These are phyloP conservation scores for Cladosporium sphaerospermum DNA, from an alignment of 2,329 filamentous ascomycete species.

Conservation along the genomic window DNA sequence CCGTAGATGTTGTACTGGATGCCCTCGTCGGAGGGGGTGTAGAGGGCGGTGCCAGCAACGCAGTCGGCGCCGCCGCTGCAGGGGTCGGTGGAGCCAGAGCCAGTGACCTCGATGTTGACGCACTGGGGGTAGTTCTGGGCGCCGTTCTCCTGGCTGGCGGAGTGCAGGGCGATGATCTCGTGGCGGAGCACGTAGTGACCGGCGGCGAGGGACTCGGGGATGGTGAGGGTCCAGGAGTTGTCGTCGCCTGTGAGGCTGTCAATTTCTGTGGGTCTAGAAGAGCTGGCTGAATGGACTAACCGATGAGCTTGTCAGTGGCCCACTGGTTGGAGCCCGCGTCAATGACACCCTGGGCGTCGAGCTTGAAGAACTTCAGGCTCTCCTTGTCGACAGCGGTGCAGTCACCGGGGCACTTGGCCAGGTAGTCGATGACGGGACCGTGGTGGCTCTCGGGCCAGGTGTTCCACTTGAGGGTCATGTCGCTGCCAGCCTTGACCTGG, in stretches of 20 bases:
- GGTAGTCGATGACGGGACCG: conserved; percentile 58
- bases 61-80: conserved; percentile 10
- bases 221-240: conserved; percentile 36
- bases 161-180: conserved; percentile 57
- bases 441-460: conserved; percentile 62
- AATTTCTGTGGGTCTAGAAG: background rate
- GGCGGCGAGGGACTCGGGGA: conserved; percentile 47
- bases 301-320: conserved; percentile 49
- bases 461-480: conserved; percentile 8
- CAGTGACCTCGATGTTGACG: conserved; percentile 55
- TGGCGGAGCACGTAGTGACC: conserved; percentile 56
- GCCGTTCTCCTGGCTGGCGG: conserved; percentile 30
- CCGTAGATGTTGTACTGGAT: conserved; percentile 54
- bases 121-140: conserved; percentile 30
- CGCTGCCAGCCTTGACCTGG: conserved; percentile 52
- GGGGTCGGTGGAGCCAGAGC: conserved; percentile 34
- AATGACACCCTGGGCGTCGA: conserved; percentile 50
- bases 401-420: conserved; percentile 53
- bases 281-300: background rate
- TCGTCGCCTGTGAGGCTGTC: conserved; percentile 11
- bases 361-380: conserved; percentile 57
- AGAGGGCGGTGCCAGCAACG: conserved; percentile 43
- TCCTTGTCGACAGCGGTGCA: conserved; percentile 50
- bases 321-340: conserved; percentile 40
- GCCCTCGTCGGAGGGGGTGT: conserved; percentile 50